Evolutionary conservation across 768 basidiomycete genomes (phyloP), one percentile per base, ranked within the genome.

Genomic region (Phanerochaete carnosa): DNA sequence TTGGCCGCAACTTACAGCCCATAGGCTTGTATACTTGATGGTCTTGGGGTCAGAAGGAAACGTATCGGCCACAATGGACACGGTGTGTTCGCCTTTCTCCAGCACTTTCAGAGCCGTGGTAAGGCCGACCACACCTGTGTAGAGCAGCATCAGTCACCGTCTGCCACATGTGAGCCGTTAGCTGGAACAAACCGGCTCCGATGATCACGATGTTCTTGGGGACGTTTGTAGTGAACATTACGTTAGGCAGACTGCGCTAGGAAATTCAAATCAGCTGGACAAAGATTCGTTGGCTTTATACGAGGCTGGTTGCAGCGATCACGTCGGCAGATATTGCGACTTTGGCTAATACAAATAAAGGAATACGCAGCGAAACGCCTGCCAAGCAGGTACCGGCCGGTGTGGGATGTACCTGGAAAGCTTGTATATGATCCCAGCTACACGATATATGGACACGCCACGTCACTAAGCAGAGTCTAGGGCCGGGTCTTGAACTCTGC

Each of bases 21-120:
- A 93, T 33, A 83, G 83, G 69, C 89, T 90, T 1, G 92, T 90
- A 65, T 90, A 94, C 56, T 80, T 79, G 68, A 88, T 86, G n/a
- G 78, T 80, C 73, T 87, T 87, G 1, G 83, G 80, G 70, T 94
- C 92, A 39, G 79, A 85, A 0, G 92, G 91, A 43, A 92, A 77
- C 1, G 79, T 76, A 55, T 91, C 89, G 0, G 92, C 87, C 12
- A 93, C 72, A 55, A 94, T 78, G 1, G 83, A 84, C 19, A 93
- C 90, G 2, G 75, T 73, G 67, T 89, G 88, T 4, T 75, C 77
- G 9, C 83, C 83, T 16, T 76, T 77, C 64, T 88, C 83, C 69
- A 90, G 89, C 12, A 92, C 75, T 64, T 79, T 84, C 33, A 92
- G 64, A 0, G 90, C 92, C 3, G 91, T 89, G 0, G 90, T 87